A percentile compares a stretch with the other conserved stretches of the same genome.
These are phyloP conservation scores for Euclidium syriacum DNA, from an alignment of 345 rosid species.

Conservation along the genomic window DNA sequence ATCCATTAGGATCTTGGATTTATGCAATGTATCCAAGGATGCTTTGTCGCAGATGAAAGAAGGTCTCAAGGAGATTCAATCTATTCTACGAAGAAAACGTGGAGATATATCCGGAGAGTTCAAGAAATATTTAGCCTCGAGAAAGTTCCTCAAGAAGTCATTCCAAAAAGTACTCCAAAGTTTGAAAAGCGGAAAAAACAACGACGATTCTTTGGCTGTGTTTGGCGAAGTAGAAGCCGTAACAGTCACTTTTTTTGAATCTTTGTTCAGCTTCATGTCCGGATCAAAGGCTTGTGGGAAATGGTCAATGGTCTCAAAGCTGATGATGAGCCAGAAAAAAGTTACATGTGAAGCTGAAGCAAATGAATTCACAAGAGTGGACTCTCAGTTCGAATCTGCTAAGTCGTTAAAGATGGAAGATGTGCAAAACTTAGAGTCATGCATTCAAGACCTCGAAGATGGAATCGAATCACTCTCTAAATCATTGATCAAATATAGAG, in stretches of 20 bases:
- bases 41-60: constrained; percentile 24
- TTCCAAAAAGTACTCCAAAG: constrained; percentile 1
- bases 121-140: too few species aligned
- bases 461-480: too few species aligned
- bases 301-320: constrained; percentile 35
- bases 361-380: constrained; percentile 30
- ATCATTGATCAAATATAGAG: constrained; percentile 31
- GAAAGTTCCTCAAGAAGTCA: too few species aligned
- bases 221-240: constrained; percentile 21
- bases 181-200: constrained; percentile 14
- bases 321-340: constrained; percentile 24
- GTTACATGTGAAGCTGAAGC: constrained; percentile 20
- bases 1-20: constrained; percentile 24
- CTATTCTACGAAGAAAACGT: too few species aligned
- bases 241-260: constrained; percentile 18
- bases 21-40: constrained; percentile 23
- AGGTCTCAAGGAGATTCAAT: not conserved
- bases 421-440: too few species aligned
- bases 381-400: constrained; percentile 19
- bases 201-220: constrained; percentile 9
- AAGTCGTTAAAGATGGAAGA: not conserved
- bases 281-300: not conserved
- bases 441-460: too few species aligned
- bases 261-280: too few species aligned
- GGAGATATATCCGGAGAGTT: too few species aligned